Conservation (phyloP, 1,284 basidiomycete genomes). For the Tetrapyrgos nigripes region DNA sequence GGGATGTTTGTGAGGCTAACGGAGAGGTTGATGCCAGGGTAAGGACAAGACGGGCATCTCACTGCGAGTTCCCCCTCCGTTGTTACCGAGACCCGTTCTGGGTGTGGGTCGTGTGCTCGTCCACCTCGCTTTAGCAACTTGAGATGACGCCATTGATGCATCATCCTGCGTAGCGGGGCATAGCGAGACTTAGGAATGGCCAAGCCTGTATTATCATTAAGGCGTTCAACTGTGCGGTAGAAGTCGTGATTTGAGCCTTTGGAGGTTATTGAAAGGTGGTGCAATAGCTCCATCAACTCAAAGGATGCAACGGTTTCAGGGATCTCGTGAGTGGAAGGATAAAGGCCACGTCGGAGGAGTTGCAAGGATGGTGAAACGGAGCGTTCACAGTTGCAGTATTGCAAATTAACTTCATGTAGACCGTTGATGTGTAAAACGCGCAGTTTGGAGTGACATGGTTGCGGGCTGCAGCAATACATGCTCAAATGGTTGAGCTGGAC, state of each 20-base stretch:
- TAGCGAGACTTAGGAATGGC: constrained; percentile 15
- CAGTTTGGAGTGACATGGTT: background rate
- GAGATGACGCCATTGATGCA: constrained; percentile 37
- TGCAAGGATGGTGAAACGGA: constrained; percentile 21
- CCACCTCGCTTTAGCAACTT: constrained; percentile 37
- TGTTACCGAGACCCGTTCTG: constrained; percentile 17
- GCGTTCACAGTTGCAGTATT: background rate
- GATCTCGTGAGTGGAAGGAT: constrained; percentile 14
- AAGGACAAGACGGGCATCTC: constrained; percentile 42
- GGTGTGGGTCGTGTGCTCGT: constrained; percentile 26
- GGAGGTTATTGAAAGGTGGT: constrained; percentile 22
- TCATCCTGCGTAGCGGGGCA: constrained; percentile 29
- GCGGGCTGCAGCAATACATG: background rate
- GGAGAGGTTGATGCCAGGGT: constrained; percentile 38
- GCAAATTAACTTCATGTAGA: background rate
- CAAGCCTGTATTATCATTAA: constrained; percentile 31
- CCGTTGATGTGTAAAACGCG: constrained; percentile 1
- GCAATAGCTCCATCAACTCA: constrained; percentile 30
- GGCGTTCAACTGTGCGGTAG: constrained; percentile 21
- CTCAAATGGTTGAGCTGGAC: constrained; percentile 3
- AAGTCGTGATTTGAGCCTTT: constrained; percentile 31
- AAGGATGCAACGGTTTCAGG: constrained; percentile 3
- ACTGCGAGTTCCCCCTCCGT: constrained; percentile 33
- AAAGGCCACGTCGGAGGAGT: constrained; percentile 29
- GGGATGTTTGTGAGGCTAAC: constrained; percentile 18